Percentiles rank a stretch among this genome's conserved stretches.
phyloP scores from a whole-genome alignment of 2,329 filamentous ascomycete genomes.

The Acephala macrosclerotiorum region DNA sequence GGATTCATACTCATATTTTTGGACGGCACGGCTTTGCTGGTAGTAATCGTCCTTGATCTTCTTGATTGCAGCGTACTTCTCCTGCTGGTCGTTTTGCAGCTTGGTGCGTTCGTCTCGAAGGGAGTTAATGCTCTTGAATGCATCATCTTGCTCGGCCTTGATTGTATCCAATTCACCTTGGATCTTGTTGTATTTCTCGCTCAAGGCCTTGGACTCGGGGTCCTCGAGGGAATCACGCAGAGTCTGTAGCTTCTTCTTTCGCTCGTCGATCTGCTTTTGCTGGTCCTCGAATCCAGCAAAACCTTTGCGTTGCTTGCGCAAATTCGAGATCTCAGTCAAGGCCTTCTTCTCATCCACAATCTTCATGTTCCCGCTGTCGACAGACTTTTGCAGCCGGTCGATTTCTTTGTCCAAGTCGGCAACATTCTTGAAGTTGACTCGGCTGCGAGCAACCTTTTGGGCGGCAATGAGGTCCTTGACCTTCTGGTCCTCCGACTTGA shows the following conservation, averaged over 20 bases:
- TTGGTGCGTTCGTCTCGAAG: conserved; percentile 87
- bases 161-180: conserved; percentile 88
- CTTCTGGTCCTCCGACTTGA: conserved; percentile 90
- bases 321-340: conserved; percentile 78
- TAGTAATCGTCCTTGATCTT: conserved; percentile 92
- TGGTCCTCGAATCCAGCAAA: conserved; percentile 85
- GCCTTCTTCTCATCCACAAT: conserved; percentile 98
- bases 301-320: conserved; percentile 90
- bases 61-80: conserved; percentile 82
- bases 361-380: conserved; percentile 90
- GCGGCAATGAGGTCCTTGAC: conserved; percentile 85
- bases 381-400: conserved; percentile 79
- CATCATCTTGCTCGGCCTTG: conserved; percentile 90
- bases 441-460: conserved; percentile 84
- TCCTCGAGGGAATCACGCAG: conserved; percentile 91
- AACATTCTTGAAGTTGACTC: conserved; percentile 83
- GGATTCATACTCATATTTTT: conserved; percentile 83
- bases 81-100: conserved; percentile 84
- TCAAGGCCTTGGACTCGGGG: conserved; percentile 87
- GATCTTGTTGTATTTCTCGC: conserved; percentile 84
- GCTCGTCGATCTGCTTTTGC: conserved; percentile 88
- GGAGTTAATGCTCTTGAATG: conserved; percentile 84
- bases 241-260: conserved; percentile 87
- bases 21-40: conserved; percentile 80
- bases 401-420: conserved; percentile 91